Evolutionary conservation across 192 early-diverging fungal species (phyloP).

Genomic region (Entomortierella parvispora): DNA sequence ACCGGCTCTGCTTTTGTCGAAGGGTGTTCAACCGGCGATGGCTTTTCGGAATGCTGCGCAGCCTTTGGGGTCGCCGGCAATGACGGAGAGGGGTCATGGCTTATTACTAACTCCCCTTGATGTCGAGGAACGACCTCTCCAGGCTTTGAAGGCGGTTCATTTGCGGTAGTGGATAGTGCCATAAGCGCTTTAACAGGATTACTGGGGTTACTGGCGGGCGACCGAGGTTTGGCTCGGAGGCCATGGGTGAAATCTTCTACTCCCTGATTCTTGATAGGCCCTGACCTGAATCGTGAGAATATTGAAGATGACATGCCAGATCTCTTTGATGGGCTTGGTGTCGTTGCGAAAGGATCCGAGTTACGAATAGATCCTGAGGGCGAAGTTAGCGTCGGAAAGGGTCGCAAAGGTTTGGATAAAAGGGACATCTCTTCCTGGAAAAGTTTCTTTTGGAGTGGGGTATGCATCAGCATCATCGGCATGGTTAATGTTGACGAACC

Average conservation of each 20-base stretch:
- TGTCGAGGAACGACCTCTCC: too few species aligned
- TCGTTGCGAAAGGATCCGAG: neutral
- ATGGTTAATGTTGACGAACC: neutral
- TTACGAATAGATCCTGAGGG: neutral
- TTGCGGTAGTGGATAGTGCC: too few species aligned
- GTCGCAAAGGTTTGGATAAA: neutral
- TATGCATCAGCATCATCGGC: slow-evolving; percentile 46
- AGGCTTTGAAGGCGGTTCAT: too few species aligned
- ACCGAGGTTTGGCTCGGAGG: neutral
- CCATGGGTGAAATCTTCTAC: too few species aligned
- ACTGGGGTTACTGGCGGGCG: neutral
- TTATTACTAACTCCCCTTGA: too few species aligned
- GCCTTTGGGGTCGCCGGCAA: too few species aligned
- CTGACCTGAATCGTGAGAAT: slow-evolving; percentile 35
- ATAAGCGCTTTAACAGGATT: neutral
- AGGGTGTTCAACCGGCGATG: neutral
- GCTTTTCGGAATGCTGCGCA: too few species aligned
- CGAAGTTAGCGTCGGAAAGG: slow-evolving; percentile 1
- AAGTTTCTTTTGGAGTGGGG: slow-evolving; percentile 34
- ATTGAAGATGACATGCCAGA: slow-evolving; percentile 28
- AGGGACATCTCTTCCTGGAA: slow-evolving; percentile 7
- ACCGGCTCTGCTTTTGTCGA: too few species aligned
- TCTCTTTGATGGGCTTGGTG: neutral
- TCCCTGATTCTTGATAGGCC: neutral
- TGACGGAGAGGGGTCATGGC: too few species aligned